A percentile compares a stretch with the other conserved stretches of the same genome.
Evolutionary conservation across 2,329 filamentous ascomycete genomes (phyloP).

Genomic region (Pestalotiopsis sp.): DNA sequence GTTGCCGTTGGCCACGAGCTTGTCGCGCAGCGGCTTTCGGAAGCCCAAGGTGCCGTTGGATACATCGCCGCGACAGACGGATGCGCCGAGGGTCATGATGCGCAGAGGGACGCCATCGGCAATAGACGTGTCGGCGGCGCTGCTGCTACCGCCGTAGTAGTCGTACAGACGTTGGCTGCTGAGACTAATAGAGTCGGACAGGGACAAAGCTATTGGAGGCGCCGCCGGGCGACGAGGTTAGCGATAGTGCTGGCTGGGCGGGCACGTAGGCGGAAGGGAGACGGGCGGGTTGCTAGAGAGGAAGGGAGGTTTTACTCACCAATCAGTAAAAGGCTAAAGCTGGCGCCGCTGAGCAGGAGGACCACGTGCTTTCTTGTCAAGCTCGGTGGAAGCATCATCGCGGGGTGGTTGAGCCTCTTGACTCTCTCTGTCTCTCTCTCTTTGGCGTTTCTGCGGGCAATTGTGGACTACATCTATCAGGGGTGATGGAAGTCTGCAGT

Average conservation of each 20-base stretch:
- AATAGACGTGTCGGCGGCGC: conserved; percentile 1
- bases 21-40: conserved; percentile 29
- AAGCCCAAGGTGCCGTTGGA: conserved; percentile 26
- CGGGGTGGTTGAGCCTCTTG: not conserved
- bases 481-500: not conserved
- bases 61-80: conserved; percentile 25
- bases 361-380: conserved; percentile 5
- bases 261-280: not conserved
- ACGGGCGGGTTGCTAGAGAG: too few species aligned
- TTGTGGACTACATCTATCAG: not conserved
- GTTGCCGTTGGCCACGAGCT: conserved; percentile 25
- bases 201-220: not conserved
- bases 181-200: conserved; percentile 4
- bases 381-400: not conserved
- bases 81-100: conserved; percentile 30
- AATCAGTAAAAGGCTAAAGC: conserved; percentile 9
- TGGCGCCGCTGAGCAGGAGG: not conserved
- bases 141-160: not conserved
- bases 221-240: not conserved
- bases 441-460: not conserved
- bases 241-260: not conserved
- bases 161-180: conserved; percentile 2
- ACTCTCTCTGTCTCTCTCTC: not conserved
- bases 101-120: conserved; percentile 23
- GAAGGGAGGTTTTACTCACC: conserved; percentile 6